Conservation (phyloP, 345 rosid species). For the Salix purpurea region DNA sequence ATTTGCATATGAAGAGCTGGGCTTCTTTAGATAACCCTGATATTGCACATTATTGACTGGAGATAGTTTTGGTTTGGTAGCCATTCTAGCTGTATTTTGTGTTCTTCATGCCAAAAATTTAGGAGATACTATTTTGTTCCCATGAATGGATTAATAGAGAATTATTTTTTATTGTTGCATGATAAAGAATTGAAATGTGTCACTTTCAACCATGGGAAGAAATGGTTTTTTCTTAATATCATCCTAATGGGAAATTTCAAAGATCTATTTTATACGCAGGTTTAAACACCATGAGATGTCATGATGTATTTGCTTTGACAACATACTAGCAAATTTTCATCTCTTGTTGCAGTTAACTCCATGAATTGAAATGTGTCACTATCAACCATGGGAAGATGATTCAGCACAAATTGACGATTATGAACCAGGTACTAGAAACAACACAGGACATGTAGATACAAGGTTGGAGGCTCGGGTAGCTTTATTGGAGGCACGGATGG, state of each 20-base stretch:
- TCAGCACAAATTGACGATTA: constrained; percentile 12
- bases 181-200: background rate
- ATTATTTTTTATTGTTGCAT: background rate
- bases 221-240: background rate
- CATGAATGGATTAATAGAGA: background rate
- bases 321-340: background rate
- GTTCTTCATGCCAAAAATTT: background rate
- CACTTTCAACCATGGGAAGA: no score
- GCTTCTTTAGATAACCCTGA: background rate
- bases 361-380: constrained; percentile 24
- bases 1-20: background rate
- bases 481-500: constrained; percentile 18
- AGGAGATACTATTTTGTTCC: background rate
- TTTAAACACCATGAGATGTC: background rate
- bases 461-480: constrained; percentile 22
- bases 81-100: background rate
- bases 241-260: background rate
- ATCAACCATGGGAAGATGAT: constrained; percentile 32
- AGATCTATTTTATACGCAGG: background rate
- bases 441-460: background rate
- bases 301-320: background rate
- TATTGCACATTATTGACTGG: no score
- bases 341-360: constrained; percentile 9
- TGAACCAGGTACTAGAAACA: constrained; percentile 2
- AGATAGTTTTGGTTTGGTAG: background rate